phyloP scores from a whole-genome alignment of 1,139 yeast genomes.

The Hyphopichia khmerensis region DNA sequence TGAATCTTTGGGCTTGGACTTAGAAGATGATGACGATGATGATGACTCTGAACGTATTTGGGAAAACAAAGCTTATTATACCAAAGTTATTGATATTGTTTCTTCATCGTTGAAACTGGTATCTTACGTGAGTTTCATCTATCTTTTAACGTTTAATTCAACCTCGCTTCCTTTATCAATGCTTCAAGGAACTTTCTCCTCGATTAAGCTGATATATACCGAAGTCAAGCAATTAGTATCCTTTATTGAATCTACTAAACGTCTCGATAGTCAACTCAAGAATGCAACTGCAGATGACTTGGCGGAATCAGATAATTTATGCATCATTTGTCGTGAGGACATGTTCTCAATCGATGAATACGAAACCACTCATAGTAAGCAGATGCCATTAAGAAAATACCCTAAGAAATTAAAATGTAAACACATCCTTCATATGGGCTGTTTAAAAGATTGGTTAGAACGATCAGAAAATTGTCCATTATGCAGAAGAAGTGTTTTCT shows the following conservation, averaged over 20 bases:
- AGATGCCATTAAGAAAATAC: conserved; percentile 40
- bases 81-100: conserved; percentile 57
- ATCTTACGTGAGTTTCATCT: conserved; percentile 34
- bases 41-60: conserved; percentile 61
- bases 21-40: conserved; percentile 25
- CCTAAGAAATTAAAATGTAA: conserved; percentile 83
- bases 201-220: conserved; percentile 48
- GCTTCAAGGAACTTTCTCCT: conserved; percentile 63
- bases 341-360: conserved; percentile 50
- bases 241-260: conserved; percentile 60
- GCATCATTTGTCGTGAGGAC: conserved; percentile 85
- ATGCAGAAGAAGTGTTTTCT: conserved; percentile 73
- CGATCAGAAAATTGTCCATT: conserved; percentile 91
- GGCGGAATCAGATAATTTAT: conserved; percentile 56
- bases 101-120: conserved; percentile 42
- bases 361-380: conserved; percentile 19
- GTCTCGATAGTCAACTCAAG: conserved; percentile 63
- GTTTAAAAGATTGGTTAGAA: conserved; percentile 91
- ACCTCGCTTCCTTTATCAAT: conserved; percentile 66
- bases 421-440: conserved; percentile 87
- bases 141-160: conserved; percentile 45
- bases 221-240: conserved; percentile 53
- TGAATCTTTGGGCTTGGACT: conserved; percentile 8
- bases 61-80: conserved; percentile 68
- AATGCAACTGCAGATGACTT: conserved; percentile 64